Base-by-base conservation (phyloP, 2,329 filamentous ascomycete species). In the Claviceps purpurea region DNA sequence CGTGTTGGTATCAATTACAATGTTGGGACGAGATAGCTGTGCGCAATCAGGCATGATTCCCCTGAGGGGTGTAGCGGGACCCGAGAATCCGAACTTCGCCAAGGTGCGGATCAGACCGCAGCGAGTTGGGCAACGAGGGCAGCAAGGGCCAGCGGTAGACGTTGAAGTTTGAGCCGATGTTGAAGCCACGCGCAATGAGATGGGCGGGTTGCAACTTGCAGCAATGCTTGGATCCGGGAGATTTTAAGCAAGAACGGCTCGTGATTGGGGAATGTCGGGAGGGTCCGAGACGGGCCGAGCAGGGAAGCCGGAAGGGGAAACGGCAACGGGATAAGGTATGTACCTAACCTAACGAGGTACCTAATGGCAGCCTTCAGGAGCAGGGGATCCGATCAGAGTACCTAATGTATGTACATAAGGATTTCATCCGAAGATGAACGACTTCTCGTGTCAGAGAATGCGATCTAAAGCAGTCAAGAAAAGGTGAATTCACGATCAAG, bases 241-340 rank as follows among this genome's bases (percentile, higher is more conserved):
- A 47, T 44, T 30, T 14, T 40, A 20, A 46, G n/a, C 6, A 18
- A 8, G 24, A n/a, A n/a, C 44, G 38, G 49, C 24, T 41, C 30
- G 52, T 53, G 52, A 53, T 53, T 53, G 52, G 52, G 48, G 49
- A 53, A 44, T 48, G 44, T 26, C 37, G 24, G 49, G 30, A 20
- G 18, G 18, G 22, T 34, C 42, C 34, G 44, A 50, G 13, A 40
- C 42, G 41, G 34, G 51, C 47, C 14, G 39, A 16, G 39, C n/a
- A n/a, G n/a, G n/a, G 39, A 40, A 34, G 30, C 26, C 30, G 30
- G 30, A 34, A 34, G 30, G 30, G 30, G 30, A 34, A 34, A 11
- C 30, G 30, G 10, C 30, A 34, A 10, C 30, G 30, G 30, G 30
- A 11, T 11, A 30, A 30, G 26, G 26, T 30, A n/a, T n/a, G n/a